Evolutionary conservation across 805 yeast genomes (phyloP).

Genomic region (Tetrapisispora taiwanensis): DNA sequence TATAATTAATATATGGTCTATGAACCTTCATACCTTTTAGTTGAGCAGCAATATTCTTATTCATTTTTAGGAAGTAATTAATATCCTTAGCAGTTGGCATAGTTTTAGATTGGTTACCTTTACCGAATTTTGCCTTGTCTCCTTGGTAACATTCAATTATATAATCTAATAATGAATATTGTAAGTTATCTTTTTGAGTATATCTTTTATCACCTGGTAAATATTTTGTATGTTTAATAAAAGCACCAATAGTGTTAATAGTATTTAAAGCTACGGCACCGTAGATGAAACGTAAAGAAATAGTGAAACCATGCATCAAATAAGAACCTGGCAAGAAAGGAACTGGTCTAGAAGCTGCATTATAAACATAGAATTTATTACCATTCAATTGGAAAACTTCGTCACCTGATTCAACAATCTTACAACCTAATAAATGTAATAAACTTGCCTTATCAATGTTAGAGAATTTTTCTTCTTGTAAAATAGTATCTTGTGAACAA

Average conservation of each 20-base stretch:
- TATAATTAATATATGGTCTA: constrained; percentile 16
- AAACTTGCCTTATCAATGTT: constrained; percentile 11
- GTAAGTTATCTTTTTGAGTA: constrained; percentile 8
- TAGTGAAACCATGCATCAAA: constrained; percentile 15
- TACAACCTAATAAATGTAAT: constrained; percentile 14
- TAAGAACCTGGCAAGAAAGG: constrained; percentile 17
- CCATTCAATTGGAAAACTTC: constrained; percentile 16
- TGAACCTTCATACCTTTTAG: constrained; percentile 15
- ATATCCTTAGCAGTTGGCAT: constrained; percentile 9
- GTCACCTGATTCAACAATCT: constrained; percentile 9
- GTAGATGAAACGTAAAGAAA: constrained; percentile 12
- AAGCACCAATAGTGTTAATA: constrained; percentile 14
- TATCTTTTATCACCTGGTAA: constrained; percentile 17
- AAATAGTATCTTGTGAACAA: constrained; percentile 8
- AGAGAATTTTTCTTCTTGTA: constrained; percentile 17
- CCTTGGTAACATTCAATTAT: constrained; percentile 13
- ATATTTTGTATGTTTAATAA: constrained; percentile 15
- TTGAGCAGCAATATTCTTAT: constrained; percentile 10
- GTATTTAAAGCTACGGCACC: constrained; percentile 15
- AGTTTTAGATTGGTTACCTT: constrained; percentile 1
- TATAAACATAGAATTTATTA: constrained; percentile 16
- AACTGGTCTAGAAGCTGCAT: constrained; percentile 6
- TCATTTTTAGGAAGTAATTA: constrained; percentile 12
- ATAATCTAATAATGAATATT: constrained; percentile 15
- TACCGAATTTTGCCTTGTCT: not conserved